Evolutionary conservation across 1,284 basidiomycete species (phyloP).

Genomic region (Fistulinella cinereoalba): DNA sequence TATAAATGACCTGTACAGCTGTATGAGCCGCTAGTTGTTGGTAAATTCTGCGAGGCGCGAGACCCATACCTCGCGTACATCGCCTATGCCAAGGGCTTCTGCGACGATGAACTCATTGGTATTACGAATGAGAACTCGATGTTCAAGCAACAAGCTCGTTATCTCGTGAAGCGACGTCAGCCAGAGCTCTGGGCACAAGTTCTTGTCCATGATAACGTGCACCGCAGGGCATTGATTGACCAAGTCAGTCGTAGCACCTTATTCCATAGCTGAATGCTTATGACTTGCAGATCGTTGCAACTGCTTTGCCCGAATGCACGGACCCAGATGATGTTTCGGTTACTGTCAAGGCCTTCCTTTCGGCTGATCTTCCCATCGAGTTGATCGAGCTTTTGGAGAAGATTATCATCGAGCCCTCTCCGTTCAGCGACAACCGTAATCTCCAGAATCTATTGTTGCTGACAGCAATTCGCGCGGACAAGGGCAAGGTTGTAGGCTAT

Average conservation of each 20-base stretch:
- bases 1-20: conserved; percentile 46
- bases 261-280: background rate
- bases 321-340: conserved; percentile 98
- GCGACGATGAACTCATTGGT: conserved; percentile 94
- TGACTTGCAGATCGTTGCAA: conserved; percentile 75
- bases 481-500: conserved; percentile 97
- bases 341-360: conserved; percentile 98
- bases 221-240: conserved; percentile 93
- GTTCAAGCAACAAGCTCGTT: conserved; percentile 99
- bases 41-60: conserved; percentile 99
- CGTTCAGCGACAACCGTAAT: conserved; percentile 97
- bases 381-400: conserved; percentile 98
- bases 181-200: conserved; percentile 98
- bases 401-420: conserved; percentile 95
- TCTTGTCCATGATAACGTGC: conserved; percentile 84
- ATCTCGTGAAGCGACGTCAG: conserved; percentile 95
- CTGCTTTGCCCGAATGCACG: conserved; percentile 95
- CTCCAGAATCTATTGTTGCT: conserved; percentile 93
- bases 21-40: conserved; percentile 95
- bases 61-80: conserved; percentile 99
- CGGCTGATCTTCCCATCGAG: conserved; percentile 95
- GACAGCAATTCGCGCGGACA: conserved; percentile 96
- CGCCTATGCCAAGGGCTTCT: conserved; percentile 99
- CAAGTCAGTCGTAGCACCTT: conserved; percentile 53
- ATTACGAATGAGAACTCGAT: conserved; percentile 99